These are phyloP conservation scores for Flaveria robusta DNA, from an alignment of 129 eudicot species.

Conservation along the genomic window DNA sequence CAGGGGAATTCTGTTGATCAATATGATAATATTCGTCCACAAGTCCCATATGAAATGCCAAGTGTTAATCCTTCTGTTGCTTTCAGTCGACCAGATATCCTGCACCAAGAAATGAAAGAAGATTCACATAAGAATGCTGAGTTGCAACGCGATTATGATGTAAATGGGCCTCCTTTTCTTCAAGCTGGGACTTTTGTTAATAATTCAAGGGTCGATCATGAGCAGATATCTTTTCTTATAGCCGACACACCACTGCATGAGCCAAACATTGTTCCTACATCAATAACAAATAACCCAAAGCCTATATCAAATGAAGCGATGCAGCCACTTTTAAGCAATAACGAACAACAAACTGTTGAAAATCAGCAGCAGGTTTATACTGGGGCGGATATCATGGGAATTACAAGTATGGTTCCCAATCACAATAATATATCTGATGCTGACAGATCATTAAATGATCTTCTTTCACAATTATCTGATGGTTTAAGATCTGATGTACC, in stretches of 20 bases:
- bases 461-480: constrained; percentile 38
- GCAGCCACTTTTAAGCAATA: constrained; percentile 36
- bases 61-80: constrained; percentile 26
- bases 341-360: constrained; percentile 28
- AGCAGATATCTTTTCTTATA: constrained; percentile 27
- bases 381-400: constrained; percentile 9
- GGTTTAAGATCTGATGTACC: constrained; percentile 34
- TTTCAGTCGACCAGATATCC: constrained; percentile 16
- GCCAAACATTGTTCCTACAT: constrained; percentile 31
- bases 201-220: constrained; percentile 20
- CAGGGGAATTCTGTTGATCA: constrained; percentile 34
- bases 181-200: constrained; percentile 14
- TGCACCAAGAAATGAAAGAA: constrained; percentile 20
- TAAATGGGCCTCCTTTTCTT: constrained; percentile 1
- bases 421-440: constrained; percentile 29
- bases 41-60: constrained; percentile 23
- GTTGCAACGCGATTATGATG: constrained; percentile 14
- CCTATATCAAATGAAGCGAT: constrained; percentile 22
- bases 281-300: constrained; percentile 30
- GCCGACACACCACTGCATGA: constrained; percentile 30
- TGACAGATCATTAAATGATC: constrained; percentile 42
- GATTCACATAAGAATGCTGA: constrained; percentile 13
- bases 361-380: constrained; percentile 39
- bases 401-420: constrained; percentile 19
- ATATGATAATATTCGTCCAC: constrained; percentile 28